phyloP scores from a whole-genome alignment of 2,329 filamentous ascomycete genomes.

The Diplodia seriata region DNA sequence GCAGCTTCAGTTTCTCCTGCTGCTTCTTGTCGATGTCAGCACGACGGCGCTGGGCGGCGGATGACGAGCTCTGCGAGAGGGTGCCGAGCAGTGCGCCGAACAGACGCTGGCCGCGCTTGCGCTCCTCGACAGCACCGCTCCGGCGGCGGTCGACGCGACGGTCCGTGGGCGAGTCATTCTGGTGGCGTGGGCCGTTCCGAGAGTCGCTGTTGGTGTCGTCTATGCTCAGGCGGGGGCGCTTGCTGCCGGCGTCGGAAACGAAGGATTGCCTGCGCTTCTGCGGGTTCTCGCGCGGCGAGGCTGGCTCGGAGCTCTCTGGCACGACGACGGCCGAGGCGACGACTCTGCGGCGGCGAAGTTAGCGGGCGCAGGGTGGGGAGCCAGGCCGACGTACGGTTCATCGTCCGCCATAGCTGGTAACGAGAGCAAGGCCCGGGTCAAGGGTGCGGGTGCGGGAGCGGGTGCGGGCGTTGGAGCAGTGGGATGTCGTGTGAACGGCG shows the following conservation, averaged over 20 bases:
- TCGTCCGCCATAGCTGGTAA: constrained; percentile 32
- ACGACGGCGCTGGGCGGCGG: constrained; percentile 69
- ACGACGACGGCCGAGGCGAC: constrained; percentile 63
- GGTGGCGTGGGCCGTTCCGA: constrained; percentile 36
- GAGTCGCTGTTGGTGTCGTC: constrained; percentile 39
- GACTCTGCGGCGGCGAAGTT: constrained; percentile 40
- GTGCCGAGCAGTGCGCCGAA: constrained; percentile 84
- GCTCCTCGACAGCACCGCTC: constrained; percentile 71
- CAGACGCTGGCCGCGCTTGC: constrained; percentile 80
- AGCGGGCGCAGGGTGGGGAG: not conserved
- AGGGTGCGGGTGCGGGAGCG: not conserved
- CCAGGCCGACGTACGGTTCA: constrained; percentile 28
- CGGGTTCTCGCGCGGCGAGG: constrained; percentile 41
- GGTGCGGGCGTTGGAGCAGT: not conserved
- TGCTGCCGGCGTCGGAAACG: constrained; percentile 56
- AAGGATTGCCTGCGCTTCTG: constrained; percentile 64
- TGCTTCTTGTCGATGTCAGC: constrained; percentile 84
- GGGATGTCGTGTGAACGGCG: not conserved
- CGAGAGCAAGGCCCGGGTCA: not conserved
- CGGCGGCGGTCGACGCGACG: constrained; percentile 49
- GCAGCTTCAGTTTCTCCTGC: constrained; percentile 75
- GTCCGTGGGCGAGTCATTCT: constrained; percentile 37
- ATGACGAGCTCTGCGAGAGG: constrained; percentile 71
- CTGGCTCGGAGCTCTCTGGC: constrained; percentile 50
- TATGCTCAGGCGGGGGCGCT: constrained; percentile 59